These are phyloP conservation scores for Monascus ruber DNA, from an alignment of 2,329 filamentous ascomycete species.

Conservation along the genomic window DNA sequence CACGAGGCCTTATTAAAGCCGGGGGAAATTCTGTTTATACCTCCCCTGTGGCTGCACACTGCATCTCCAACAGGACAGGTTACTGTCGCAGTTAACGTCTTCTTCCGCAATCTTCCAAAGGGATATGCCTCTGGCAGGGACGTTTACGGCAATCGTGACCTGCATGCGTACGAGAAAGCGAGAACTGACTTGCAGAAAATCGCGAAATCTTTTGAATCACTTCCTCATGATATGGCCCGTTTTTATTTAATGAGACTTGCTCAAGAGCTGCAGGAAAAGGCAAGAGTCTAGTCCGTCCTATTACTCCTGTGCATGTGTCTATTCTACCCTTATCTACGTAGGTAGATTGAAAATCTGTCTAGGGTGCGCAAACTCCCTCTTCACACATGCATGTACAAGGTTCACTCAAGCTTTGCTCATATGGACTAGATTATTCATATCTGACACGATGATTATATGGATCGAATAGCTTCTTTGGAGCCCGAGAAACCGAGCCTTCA, in stretches of 20 bases:
- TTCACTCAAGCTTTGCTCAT: too few relatives aligned
- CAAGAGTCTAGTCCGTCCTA: background rate
- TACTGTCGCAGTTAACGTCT: constrained; percentile 79
- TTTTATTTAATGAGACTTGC: constrained; percentile 68
- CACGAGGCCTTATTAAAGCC: constrained; percentile 54
- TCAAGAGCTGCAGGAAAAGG: constrained; percentile 46
- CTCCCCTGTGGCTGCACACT: constrained; percentile 75
- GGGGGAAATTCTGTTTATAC: constrained; percentile 71
- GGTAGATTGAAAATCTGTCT: too few relatives aligned
- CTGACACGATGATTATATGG: too few relatives aligned
- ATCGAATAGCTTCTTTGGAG: too few relatives aligned
- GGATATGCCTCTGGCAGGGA: constrained; percentile 66
- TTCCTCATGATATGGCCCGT: constrained; percentile 54
- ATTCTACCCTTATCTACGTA: too few relatives aligned
- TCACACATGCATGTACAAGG: too few relatives aligned
- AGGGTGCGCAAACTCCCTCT: too few relatives aligned
- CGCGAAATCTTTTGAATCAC: constrained; percentile 29
- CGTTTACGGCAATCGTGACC: constrained; percentile 78
- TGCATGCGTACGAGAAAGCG: constrained; percentile 74
- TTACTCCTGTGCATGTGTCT: too few relatives aligned
- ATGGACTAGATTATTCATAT: too few relatives aligned
- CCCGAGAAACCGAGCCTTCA: too few relatives aligned
- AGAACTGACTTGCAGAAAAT: constrained; percentile 61
- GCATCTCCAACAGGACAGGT: constrained; percentile 31
- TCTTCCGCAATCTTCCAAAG: constrained; percentile 60